phyloP scores from a whole-genome alignment of 257 asterid species.

The Gynochthodes officinalis region DNA sequence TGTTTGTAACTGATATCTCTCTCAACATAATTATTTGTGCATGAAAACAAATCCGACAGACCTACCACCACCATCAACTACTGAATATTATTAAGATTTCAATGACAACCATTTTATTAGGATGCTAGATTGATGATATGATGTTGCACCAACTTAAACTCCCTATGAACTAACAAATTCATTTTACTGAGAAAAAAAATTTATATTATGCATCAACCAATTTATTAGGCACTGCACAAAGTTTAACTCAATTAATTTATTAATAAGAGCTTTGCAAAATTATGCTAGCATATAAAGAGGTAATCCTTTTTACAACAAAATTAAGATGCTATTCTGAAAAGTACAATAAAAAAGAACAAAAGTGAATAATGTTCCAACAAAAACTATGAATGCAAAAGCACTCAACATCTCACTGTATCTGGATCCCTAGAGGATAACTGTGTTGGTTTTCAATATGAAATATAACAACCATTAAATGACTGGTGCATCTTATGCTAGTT shows the following conservation, averaged over 20 bases:
- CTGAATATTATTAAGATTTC: background rate
- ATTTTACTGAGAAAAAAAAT: background rate
- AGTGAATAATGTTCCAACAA: background rate
- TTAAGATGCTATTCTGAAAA: background rate
- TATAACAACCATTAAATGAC: too few relatives aligned
- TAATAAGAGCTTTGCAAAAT: background rate
- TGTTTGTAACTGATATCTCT: too few relatives aligned
- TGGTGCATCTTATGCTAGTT: background rate
- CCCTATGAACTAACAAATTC: background rate
- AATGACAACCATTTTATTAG: background rate
- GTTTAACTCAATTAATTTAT: background rate
- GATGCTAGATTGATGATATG: background rate
- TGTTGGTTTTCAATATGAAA: background rate
- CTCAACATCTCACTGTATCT: background rate
- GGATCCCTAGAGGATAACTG: slow-evolving; percentile 1
- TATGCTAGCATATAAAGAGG: background rate
- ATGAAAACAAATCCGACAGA: background rate
- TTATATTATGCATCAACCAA: background rate
- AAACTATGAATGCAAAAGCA: background rate
- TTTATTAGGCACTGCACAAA: background rate
- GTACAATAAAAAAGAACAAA: background rate
- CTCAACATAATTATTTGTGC: too few relatives aligned
- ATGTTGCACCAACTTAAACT: background rate
- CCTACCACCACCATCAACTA: background rate
- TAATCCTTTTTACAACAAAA: background rate